A percentile compares a stretch with the other conserved stretches of the same genome.
Evolutionary conservation across 352 stramenopile species (phyloP).

Genomic region (Blastocystis sp.): DNA sequence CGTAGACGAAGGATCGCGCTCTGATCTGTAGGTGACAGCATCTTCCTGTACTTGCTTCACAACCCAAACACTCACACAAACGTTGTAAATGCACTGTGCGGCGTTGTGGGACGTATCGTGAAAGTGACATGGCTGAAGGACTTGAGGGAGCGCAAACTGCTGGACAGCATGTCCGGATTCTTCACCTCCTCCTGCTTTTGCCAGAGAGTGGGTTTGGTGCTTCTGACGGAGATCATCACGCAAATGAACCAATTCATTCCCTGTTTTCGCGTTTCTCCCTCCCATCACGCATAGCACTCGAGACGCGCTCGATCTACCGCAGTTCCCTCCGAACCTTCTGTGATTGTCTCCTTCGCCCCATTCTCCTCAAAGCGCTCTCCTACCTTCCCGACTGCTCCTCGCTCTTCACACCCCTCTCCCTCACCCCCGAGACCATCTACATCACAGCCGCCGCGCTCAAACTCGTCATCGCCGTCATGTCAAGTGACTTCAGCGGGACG

Average conservation of each 20-base stretch:
- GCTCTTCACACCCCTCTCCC: background rate
- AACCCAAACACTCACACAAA: constrained; percentile 39
- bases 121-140: constrained; percentile 56
- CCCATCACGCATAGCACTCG: constrained; percentile 13
- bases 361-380: constrained; percentile 4
- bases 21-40: background rate
- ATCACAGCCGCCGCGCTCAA: background rate
- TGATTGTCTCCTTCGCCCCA: constrained; percentile 15
- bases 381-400: background rate
- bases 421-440: constrained; percentile 36
- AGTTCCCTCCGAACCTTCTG: constrained; percentile 6
- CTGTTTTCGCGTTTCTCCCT: background rate
- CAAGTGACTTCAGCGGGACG: constrained; percentile 11
- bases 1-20: background rate
- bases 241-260: constrained; percentile 51
- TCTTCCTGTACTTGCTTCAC: constrained; percentile 17
- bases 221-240: constrained; percentile 22
- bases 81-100: background rate
- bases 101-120: constrained; percentile 26
- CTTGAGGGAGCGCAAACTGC: constrained; percentile 30
- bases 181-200: background rate
- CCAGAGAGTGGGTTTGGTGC: constrained; percentile 47
- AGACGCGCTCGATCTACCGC: constrained; percentile 2
- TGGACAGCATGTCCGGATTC: constrained; percentile 9
- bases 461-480: constrained; percentile 34